Evolutionary conservation across 1,284 basidiomycete genomes (phyloP).

Genomic region (Cerioporus squamosus): DNA sequence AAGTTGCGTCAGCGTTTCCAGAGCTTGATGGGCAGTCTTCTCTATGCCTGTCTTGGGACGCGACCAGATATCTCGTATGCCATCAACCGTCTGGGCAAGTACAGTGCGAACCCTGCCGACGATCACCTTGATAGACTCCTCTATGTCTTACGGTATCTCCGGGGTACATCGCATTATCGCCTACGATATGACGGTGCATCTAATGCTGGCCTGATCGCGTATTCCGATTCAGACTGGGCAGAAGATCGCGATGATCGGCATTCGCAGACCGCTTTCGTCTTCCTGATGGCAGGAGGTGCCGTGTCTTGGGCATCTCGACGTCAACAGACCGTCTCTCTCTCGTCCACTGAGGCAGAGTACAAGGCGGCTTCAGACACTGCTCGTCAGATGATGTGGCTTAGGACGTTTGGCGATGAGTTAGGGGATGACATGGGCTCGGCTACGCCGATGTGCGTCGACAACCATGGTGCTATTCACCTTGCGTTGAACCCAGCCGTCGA

Average conservation of each 20-base stretch:
- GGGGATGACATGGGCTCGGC: slow-evolving; percentile 1
- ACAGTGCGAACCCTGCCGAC: slow-evolving; percentile 11
- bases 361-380: slow-evolving; percentile 1
- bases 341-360: slow-evolving; percentile 31
- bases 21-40: slow-evolving; percentile 32
- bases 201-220: slow-evolving; percentile 3
- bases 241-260: slow-evolving; percentile 18
- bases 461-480: slow-evolving; percentile 31
- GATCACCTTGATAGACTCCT: slow-evolving; percentile 10
- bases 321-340: slow-evolving; percentile 32
- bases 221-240: slow-evolving; percentile 30
- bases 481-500: slow-evolving; percentile 1
- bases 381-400: slow-evolving; percentile 4
- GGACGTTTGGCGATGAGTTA: slow-evolving; percentile 1
- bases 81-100: slow-evolving; percentile 8
- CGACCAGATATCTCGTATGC: slow-evolving; percentile 12
- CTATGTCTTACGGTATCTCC: slow-evolving; percentile 11
- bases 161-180: slow-evolving; percentile 5
- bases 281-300: slow-evolving; percentile 29
- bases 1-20: slow-evolving; percentile 23
- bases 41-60: slow-evolving; percentile 30
- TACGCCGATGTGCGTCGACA: slow-evolving; percentile 36
- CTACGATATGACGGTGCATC: slow-evolving; percentile 2
- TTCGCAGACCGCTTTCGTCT: slow-evolving; percentile 26
- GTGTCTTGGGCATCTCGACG: slow-evolving; percentile 30